Evolutionary conservation across 352 stramenopile species (phyloP).

Genomic region (Phytophthora cactorum): DNA sequence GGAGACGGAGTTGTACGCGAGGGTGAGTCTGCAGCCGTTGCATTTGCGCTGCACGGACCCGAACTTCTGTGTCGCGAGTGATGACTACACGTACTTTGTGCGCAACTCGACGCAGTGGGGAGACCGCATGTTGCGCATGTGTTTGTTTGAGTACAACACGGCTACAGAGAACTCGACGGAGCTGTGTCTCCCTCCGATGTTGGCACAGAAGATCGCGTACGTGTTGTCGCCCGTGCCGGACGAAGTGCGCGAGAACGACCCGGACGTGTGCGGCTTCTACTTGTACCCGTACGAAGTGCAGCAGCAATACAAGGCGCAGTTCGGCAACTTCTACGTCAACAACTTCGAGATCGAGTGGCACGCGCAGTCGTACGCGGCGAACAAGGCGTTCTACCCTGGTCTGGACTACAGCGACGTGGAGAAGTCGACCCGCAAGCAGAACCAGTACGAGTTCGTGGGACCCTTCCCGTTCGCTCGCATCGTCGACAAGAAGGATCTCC

Average conservation of each 20-base stretch:
- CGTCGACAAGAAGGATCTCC: constrained; percentile 50
- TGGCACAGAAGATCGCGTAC: constrained; percentile 63
- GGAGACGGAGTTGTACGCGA: constrained; percentile 63
- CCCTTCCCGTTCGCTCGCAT: constrained; percentile 73
- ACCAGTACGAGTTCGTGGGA: constrained; percentile 66
- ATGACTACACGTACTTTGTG: constrained; percentile 65
- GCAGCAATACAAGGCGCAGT: constrained; percentile 58
- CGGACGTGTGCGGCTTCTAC: constrained; percentile 75
- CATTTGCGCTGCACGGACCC: constrained; percentile 64
- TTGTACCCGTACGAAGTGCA: constrained; percentile 77
- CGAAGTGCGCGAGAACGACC: constrained; percentile 63
- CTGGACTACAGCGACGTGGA: constrained; percentile 70
- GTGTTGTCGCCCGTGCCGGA: constrained; percentile 57
- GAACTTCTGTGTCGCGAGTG: constrained; percentile 39
- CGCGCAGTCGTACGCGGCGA: constrained; percentile 66
- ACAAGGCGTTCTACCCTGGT: constrained; percentile 51
- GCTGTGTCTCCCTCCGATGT: constrained; percentile 67
- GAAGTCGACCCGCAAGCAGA: constrained; percentile 68
- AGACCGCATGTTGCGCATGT: constrained; percentile 75
- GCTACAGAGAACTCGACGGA: constrained; percentile 51
- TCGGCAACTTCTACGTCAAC: constrained; percentile 77
- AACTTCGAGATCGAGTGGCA: constrained; percentile 75
- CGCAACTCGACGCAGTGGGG: constrained; percentile 66
- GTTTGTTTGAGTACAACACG: constrained; percentile 72
- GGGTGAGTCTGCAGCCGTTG: constrained; percentile 66